Conservation (phyloP, 371 early-diverging fungal genomes). For the Actinomucor elegans region DNA sequence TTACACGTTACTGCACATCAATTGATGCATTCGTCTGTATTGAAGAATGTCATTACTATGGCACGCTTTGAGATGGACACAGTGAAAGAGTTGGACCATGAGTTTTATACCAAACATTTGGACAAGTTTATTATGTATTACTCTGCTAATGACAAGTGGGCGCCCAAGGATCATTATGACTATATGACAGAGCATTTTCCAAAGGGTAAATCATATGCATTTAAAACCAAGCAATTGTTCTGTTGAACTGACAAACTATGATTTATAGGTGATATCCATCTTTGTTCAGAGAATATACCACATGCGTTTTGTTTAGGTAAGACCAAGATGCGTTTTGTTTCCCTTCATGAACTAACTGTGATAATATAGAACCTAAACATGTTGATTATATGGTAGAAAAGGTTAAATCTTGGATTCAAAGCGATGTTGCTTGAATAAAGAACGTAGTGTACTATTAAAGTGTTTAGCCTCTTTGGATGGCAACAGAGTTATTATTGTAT, state of each 20-base stretch:
- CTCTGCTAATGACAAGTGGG: constrained; percentile 77
- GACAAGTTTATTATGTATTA: constrained; percentile 81
- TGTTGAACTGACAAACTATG: too few species aligned
- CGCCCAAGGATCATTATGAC: constrained; percentile 68
- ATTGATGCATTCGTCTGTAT: constrained; percentile 57
- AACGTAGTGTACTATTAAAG: too few species aligned
- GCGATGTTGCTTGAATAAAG: too few species aligned
- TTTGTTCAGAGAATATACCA: constrained; percentile 69
- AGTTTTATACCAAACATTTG: constrained; percentile 55
- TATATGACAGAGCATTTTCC: constrained; percentile 69
- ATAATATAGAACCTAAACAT: constrained; percentile 18
- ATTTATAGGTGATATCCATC: constrained; percentile 38
- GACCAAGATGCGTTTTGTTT: neutral
- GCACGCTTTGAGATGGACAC: constrained; percentile 74
- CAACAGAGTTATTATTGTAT: too few species aligned
- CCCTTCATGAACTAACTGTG: neutral
- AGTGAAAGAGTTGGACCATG: constrained; percentile 65
- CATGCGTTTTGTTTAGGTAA: constrained; percentile 75
- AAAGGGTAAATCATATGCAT: constrained; percentile 54
- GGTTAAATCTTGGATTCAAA: constrained; percentile 24
- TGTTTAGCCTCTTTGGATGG: too few species aligned
- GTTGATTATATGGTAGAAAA: constrained; percentile 37
- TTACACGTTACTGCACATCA: constrained; percentile 62
- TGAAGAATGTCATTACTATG: constrained; percentile 67
- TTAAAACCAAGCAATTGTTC: too few species aligned